Evolutionary conservation across 495 filamentous ascomycete genomes (phyloP), one percentile per base, ranked within the genome.

Genomic region (Delitschia confertaspora): DNA sequence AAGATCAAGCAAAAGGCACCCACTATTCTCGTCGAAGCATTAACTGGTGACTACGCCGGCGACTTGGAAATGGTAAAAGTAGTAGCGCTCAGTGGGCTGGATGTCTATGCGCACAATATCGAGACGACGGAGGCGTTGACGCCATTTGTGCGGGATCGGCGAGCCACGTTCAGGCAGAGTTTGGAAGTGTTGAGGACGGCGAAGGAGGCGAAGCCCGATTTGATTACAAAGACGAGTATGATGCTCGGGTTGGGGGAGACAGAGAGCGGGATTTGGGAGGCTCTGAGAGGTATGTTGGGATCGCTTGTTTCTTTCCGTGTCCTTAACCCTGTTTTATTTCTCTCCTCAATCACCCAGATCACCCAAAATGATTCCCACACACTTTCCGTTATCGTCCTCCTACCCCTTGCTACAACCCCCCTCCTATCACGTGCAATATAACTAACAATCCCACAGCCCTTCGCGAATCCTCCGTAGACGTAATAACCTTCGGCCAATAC

Each of bases 401-500:
- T n/a, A n/a, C n/a, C n/a, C n/a, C 20, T 25, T 23, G 4, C 13
- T 27, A 17, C 10, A 6, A 1, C 14, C 10, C 6, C n/a, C 6
- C n/a, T 26, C 19, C 16, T n/a, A 7, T 23, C 6, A 17, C 27
- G 13, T 10, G 14, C 22, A 6, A 0, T 33, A 31, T 33, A n/a
- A 22, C 23, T 52, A 38, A 58, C 60, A 46, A 50, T 16, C n/a
- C 8, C 10, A 18, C 26, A 72, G 83, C 93, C 58, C 70, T 95
- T 20, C 76, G 91, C 17, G 78, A 76, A 41, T 67, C 78, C 26
- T 70, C 83, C 47, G 88, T 95, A 18, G 91, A 98, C 47, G 85
- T 98, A 9, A 86, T 98, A 26, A 98, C 91, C 0, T 96, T 98
- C 46, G 91, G 93, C 3, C 91, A 98, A 70, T 98, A 98, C 69